These are phyloP conservation scores for Pythium biforme DNA, from an alignment of 352 stramenopile species.

Conservation along the genomic window DNA sequence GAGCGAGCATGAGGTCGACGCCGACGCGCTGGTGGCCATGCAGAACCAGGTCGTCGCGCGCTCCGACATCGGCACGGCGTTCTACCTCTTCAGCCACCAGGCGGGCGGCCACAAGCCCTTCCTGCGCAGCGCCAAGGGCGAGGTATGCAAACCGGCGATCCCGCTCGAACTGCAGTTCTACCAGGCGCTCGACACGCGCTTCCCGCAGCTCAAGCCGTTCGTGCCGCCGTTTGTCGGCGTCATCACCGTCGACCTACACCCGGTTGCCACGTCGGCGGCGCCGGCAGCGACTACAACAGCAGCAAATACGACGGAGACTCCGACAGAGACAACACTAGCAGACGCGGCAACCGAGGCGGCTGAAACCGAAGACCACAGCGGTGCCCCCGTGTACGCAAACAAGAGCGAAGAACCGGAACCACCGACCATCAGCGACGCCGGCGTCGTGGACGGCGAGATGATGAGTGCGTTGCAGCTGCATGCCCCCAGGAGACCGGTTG, in stretches of 20 bases:
- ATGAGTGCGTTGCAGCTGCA: slow-evolving; percentile 12
- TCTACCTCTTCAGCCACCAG: slow-evolving; percentile 84
- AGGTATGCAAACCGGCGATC: slow-evolving; percentile 79
- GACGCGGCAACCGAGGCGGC: background rate
- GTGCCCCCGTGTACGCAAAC: background rate
- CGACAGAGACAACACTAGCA: background rate
- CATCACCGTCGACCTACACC: slow-evolving; percentile 55
- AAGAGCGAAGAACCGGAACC: background rate
- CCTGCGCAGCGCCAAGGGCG: slow-evolving; percentile 52
- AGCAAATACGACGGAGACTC: background rate
- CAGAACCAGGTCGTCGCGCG: slow-evolving; percentile 65
- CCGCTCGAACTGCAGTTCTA: slow-evolving; percentile 77
- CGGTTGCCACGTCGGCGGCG: background rate
- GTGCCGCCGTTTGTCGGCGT: slow-evolving; percentile 69
- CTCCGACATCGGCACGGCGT: slow-evolving; percentile 58
- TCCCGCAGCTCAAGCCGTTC: slow-evolving; percentile 62
- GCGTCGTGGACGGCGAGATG: slow-evolving; percentile 1
- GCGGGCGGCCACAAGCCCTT: slow-evolving; percentile 76
- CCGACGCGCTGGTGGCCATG: slow-evolving; percentile 19
- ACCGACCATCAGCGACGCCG: background rate
- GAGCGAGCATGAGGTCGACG: slow-evolving; percentile 14
- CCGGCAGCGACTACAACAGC: background rate
- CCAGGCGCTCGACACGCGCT: slow-evolving; percentile 44
- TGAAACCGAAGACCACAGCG: background rate
- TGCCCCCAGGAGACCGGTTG: too few relatives aligned